Base-by-base conservation (phyloP, 164 flowering plant genomes). In the Brasenia schreberi region DNA sequence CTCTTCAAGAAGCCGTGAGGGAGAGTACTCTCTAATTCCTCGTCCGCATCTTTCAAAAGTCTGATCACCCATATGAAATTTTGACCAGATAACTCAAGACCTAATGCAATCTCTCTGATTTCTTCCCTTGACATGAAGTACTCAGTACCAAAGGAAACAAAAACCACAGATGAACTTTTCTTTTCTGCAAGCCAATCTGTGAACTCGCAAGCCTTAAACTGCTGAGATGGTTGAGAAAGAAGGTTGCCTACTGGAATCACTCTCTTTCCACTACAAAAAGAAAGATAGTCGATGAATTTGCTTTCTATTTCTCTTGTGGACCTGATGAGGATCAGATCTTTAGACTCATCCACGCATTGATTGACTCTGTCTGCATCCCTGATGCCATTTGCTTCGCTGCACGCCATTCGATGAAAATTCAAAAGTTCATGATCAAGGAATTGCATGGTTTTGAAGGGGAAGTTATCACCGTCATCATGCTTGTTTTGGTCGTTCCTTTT, bases 91-190 rank as follows among this genome's bases (percentile, higher is more conserved):
- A 71, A 72, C 72, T 81, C 77, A 7, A 81, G 65, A 27, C 82
- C 82, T 6, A 49, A 42, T 18, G 79, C 79, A 10, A 79, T 61
- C 62, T 81, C 84, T 43, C 70, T 71, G 4, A 71, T 70, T 66
- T 78, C 77, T 18, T 76, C 78, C 68, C 61, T 66, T 17, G 73
- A 73, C 42, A 75, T 70, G 70, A 75, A 81, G 45, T 75, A 79
- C 67, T 79, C 84, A n/a, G 73, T 81, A 3, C 84, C 84, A 64
- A 79, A 77, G 1, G 82, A 81, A 27, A 74, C 79, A 64, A 71
- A 79, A 52, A 81, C 78, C 0, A 44, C 59, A 0, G 81, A 77
- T n/a, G 49, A 19, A 11, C 7, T 18, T 1, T 71, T 70, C 69
- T 72, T 79, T 58, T 62, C 43, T 19, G 23, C 61, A 23, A 81